These are phyloP conservation scores for Sporormia fimetaria DNA, from an alignment of 495 filamentous ascomycete species.

Conservation along the genomic window DNA sequence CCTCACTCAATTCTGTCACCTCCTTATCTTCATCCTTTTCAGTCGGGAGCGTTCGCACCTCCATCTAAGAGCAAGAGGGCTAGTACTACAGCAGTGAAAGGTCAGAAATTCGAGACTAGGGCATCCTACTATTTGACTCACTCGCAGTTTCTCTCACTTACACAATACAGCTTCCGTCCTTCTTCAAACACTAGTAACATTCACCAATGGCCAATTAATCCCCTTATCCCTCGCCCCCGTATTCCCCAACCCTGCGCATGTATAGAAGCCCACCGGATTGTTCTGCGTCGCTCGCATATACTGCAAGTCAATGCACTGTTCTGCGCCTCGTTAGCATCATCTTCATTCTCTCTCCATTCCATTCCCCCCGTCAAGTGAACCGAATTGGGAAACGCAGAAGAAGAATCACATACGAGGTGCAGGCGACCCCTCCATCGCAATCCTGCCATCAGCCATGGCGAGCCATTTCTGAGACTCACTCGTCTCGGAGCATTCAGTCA, in stretches of 20 bases:
- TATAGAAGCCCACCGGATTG: conserved; percentile 43
- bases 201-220: conserved; percentile 42
- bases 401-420: conserved; percentile 33
- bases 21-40: no score
- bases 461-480: conserved; percentile 37
- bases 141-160: no score
- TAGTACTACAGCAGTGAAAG: no score
- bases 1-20: no score
- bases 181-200: conserved; percentile 24
- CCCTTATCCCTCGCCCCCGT: conserved; percentile 42
- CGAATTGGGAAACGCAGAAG: no score
- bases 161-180: background rate
- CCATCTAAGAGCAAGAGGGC: no score
- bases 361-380: no score
- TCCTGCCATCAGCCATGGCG: conserved; percentile 40
- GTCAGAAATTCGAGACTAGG: no score
- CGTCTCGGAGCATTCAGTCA: conserved; percentile 37
- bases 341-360: no score
- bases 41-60: no score
- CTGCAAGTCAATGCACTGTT: conserved; percentile 42
- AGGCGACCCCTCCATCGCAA: conserved; percentile 36
- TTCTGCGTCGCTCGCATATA: conserved; percentile 41
- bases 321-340: conserved; percentile 23
- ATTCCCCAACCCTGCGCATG: conserved; percentile 40
- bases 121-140: no score